A percentile compares a stretch with the other conserved stretches of the same genome.
Evolutionary conservation across 1,284 basidiomycete species (phyloP).

Genomic region (Irpex sp.): DNA sequence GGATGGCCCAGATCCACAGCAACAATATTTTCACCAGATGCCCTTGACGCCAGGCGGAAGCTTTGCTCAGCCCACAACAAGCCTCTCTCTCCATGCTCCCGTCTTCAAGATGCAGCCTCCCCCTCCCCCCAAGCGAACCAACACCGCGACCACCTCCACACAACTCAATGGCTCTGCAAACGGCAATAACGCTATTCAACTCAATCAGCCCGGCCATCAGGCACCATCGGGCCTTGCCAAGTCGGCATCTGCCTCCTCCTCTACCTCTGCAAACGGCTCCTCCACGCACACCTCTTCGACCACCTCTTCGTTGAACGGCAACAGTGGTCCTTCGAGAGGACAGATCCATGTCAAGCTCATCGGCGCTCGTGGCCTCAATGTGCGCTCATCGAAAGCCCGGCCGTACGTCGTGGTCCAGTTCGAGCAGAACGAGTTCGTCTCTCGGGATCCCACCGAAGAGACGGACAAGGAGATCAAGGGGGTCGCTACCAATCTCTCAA

Average conservation of each 20-base stretch:
- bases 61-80: slow-evolving; percentile 63
- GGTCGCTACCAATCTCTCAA: slow-evolving; percentile 59
- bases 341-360: slow-evolving; percentile 96
- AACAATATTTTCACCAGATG: slow-evolving; percentile 26
- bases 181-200: slow-evolving; percentile 1
- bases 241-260: slow-evolving; percentile 11
- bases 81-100: slow-evolving; percentile 77
- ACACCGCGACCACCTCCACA: background rate
- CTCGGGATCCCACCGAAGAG: slow-evolving; percentile 85
- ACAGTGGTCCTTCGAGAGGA: slow-evolving; percentile 52
- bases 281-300: slow-evolving; percentile 31
- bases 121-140: slow-evolving; percentile 40
- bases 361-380: slow-evolving; percentile 84
- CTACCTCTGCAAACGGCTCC: slow-evolving; percentile 9
- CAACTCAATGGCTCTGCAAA: slow-evolving; percentile 25
- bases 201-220: slow-evolving; percentile 4
- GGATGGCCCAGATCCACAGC: slow-evolving; percentile 18
- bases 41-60: slow-evolving; percentile 37
- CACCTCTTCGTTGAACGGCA: slow-evolving; percentile 25
- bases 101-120: slow-evolving; percentile 74
- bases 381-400: slow-evolving; percentile 60
- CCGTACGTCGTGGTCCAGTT: slow-evolving; percentile 98
- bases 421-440: slow-evolving; percentile 98
- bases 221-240: slow-evolving; percentile 12
- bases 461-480: slow-evolving; percentile 86